Evolutionary conservation across 2,329 filamentous ascomycete genomes (phyloP).

Genomic region (Cladosporium velox): DNA sequence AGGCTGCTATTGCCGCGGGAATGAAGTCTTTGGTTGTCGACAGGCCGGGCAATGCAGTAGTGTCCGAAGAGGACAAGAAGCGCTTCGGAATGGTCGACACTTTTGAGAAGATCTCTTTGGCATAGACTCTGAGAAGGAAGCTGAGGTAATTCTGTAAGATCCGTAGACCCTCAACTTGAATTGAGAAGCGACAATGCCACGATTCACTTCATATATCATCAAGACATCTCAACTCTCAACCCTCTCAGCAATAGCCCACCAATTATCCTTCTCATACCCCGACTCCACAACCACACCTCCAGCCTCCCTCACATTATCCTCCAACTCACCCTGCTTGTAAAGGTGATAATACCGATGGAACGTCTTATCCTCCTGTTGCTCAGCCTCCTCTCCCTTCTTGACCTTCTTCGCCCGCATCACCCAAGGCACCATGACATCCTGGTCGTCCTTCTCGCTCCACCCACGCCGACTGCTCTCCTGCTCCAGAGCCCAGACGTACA

Average conservation of each 20-base stretch:
- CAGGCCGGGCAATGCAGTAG: constrained; percentile 69
- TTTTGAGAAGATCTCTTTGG: constrained; percentile 30
- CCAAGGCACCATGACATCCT: constrained; percentile 97
- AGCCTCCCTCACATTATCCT: constrained; percentile 71
- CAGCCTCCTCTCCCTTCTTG: constrained; percentile 30
- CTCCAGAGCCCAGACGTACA: constrained; percentile 96
- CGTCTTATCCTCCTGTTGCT: constrained; percentile 48
- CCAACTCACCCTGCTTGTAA: constrained; percentile 82
- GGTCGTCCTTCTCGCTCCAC: constrained; percentile 79
- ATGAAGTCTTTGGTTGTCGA: constrained; percentile 49
- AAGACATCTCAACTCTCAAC: not conserved
- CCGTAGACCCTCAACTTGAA: not conserved
- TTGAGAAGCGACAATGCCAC: not conserved
- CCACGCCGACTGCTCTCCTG: constrained; percentile 83
- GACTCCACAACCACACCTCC: constrained; percentile 75
- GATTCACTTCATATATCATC: not conserved
- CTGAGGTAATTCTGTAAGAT: not conserved
- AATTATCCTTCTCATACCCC: constrained; percentile 97
- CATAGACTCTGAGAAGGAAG: not conserved
- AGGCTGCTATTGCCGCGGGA: constrained; percentile 46
- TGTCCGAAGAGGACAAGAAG: constrained; percentile 53
- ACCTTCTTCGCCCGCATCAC: constrained; percentile 57
- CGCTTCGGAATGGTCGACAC: constrained; percentile 31
- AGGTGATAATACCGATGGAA: constrained; percentile 95
- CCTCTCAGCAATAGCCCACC: constrained; percentile 74